Base-by-base conservation (phyloP, 805 yeast species). In the Tetrapisispora iriomotensis region DNA sequence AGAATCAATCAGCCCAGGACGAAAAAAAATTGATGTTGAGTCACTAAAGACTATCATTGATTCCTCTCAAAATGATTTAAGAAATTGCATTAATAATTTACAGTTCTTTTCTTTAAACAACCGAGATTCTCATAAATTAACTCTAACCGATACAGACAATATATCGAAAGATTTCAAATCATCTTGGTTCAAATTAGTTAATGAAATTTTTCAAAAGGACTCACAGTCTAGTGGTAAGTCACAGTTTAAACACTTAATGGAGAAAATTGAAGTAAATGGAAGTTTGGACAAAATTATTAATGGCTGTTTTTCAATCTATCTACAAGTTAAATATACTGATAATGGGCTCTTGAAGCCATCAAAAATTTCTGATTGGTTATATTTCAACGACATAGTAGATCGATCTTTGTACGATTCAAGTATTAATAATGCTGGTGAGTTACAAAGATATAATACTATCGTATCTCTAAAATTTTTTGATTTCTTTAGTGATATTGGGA, bases 71-170 rank as follows among this genome's bases (percentile, higher is more conserved):
- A 84, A 84, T 29, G 98, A 90, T 61, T 68, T 92, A 15, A 66
- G 98, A 48, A 83, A 86, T 21, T 82, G 95, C 58, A 67, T 90
- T 29, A 90, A 90, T 53, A 74, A 79, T 49, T 56, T 90, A 28
- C 97, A 90, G 49, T 88, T 90, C 53, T 40, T 56, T 41, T 45
- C 60, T 13, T 34, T 17, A 12, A 13, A 31, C n/a, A 31, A 36
- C 6, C 45, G 45, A 21, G 44, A 34, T 6, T 35, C 23, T n/a
- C 20, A 34, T 13, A 18, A 18, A n/a, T n/a, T n/a, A n/a, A n/a
- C n/a, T n/a, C n/a, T n/a, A n/a, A n/a, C n/a, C 7, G 26, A 21
- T 8, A 34, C 29, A 14, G 26, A 48, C 12, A 30, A 29, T 30
- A 27, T 29, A 14, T 21, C 50, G 21, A 84, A 82, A 56, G 95